phyloP scores from a whole-genome alignment of 192 early-diverging fungal species.

The Kappamyces sp. region DNA sequence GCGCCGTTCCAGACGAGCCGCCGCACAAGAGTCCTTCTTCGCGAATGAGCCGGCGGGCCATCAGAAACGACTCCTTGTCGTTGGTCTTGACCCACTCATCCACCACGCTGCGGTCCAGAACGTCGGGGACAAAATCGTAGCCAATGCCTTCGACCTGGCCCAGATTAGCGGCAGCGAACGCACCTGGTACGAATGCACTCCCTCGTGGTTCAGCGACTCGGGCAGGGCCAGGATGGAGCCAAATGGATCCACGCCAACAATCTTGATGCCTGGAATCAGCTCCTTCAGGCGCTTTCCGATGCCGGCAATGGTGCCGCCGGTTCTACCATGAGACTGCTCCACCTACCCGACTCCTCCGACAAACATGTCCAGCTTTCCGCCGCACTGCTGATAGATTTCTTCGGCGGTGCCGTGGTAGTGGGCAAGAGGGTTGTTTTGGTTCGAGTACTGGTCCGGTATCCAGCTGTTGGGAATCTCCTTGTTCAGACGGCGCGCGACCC shows the following conservation, averaged over 20 bases:
- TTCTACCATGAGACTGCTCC: conserved; percentile 23
- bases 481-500: conserved; percentile 88
- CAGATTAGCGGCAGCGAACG: background rate
- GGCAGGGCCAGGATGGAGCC: conserved; percentile 92
- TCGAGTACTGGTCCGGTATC: conserved; percentile 96
- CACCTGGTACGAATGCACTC: conserved; percentile 62
- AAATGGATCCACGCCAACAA: conserved; percentile 91
- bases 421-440: conserved; percentile 95
- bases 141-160: conserved; percentile 90
- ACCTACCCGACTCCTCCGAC: conserved; percentile 75
- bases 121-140: conserved; percentile 97
- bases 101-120: conserved; percentile 73
- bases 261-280: conserved; percentile 71
- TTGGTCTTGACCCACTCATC: conserved; percentile 96
- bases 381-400: conserved; percentile 59
- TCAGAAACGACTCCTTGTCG: conserved; percentile 92
- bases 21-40: conserved; percentile 96
- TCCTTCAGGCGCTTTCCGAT: conserved; percentile 95
- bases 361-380: conserved; percentile 91
- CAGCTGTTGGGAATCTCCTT: conserved; percentile 92
- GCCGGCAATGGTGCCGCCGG: conserved; percentile 96
- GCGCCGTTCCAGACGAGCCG: conserved; percentile 90
- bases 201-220: conserved; percentile 67
- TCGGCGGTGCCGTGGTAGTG: conserved; percentile 82
- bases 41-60: conserved; percentile 91